Conservation (phyloP, 2,329 filamentous ascomycete species). For the Apiospora marii region DNA sequence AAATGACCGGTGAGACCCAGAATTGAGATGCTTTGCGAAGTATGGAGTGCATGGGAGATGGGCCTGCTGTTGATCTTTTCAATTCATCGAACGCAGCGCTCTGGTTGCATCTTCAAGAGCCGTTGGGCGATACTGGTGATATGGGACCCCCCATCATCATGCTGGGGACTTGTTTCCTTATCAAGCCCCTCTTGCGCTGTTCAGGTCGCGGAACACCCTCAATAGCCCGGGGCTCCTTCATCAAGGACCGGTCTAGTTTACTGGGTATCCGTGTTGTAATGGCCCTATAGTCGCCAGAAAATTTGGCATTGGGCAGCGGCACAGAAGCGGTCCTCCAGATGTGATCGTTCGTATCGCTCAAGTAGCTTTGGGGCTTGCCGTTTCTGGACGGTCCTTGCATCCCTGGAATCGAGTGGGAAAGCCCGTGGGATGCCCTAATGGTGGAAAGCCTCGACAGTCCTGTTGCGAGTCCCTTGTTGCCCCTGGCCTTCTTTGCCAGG, state of each 20-base stretch:
- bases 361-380: conserved; percentile 62
- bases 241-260: conserved; percentile 83
- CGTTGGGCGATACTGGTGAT: conserved; percentile 36
- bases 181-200: conserved; percentile 56
- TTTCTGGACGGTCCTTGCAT: conserved; percentile 46
- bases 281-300: conserved; percentile 68
- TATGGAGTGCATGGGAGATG: conserved; percentile 8
- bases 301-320: conserved; percentile 66
- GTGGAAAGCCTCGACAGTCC: conserved; percentile 70
- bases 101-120: conserved; percentile 4
- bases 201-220: conserved; percentile 80
- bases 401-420: conserved; percentile 49
- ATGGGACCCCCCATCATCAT: conserved; percentile 42
- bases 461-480: conserved; percentile 66
- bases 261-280: conserved; percentile 75
- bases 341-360: conserved; percentile 78
- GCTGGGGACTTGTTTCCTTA: conserved; percentile 63
- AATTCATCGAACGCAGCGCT: background rate
- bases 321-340: conserved; percentile 77
- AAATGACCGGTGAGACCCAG: background rate
- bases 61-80: background rate
- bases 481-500: conserved; percentile 75
- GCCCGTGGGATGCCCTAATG: conserved; percentile 63
- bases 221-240: conserved; percentile 91
- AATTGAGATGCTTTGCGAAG: conserved; percentile 6